Conservation (phyloP, 768 basidiomycete genomes). For the Kwoniella pini region DNA sequence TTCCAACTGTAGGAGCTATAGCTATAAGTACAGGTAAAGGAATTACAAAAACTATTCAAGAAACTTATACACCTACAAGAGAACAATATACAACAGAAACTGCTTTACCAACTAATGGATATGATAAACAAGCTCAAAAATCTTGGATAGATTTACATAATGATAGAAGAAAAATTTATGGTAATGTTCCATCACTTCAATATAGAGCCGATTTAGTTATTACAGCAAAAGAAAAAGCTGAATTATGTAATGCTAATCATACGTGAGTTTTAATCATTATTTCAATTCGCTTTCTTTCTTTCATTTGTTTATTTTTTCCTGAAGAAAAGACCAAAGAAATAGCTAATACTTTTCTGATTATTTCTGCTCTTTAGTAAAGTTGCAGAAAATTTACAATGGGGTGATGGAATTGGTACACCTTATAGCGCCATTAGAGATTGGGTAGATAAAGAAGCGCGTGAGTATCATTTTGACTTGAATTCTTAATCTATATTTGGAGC, state of each 20-base stretch:
- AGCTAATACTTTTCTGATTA: background rate
- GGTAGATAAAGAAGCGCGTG: constrained; percentile 15
- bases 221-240: constrained; percentile 12
- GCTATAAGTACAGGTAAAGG: constrained; percentile 13
- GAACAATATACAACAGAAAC: background rate
- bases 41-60: background rate
- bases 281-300: background rate
- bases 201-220: constrained; percentile 10
- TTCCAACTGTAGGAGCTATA: background rate
- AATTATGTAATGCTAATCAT: constrained; percentile 16
- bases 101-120: background rate
- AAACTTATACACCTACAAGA: background rate
- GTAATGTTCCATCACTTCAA: background rate
- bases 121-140: background rate
- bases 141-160: constrained; percentile 19
- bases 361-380: constrained; percentile 3
- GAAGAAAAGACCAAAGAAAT: too few species aligned
- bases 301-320: too few species aligned
- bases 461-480: background rate
- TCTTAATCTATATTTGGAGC: too few species aligned
- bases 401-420: constrained; percentile 12
- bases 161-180: constrained; percentile 5
- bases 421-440: constrained; percentile 17
- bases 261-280: constrained; percentile 11
- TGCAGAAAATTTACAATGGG: constrained; percentile 23